Conservation (phyloP, 1,284 basidiomycete species). For the Microbotryomycetes sp. region DNA sequence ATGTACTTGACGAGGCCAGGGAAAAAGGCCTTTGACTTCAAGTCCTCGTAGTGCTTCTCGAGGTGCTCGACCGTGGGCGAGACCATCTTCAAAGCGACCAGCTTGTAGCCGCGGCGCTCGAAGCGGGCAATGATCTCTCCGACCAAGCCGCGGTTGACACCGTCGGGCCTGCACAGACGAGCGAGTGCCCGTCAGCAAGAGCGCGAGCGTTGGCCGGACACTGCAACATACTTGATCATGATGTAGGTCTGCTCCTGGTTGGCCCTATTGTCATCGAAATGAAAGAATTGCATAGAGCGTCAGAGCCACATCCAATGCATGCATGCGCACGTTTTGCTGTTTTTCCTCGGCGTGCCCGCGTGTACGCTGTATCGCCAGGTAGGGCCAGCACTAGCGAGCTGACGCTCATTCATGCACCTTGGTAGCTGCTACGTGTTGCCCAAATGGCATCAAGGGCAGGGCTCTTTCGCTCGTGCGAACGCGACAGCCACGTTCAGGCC, state of each 20-base stretch:
- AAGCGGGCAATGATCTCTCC: slow-evolving; percentile 69
- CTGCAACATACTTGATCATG: slow-evolving; percentile 46
- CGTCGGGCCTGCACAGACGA: slow-evolving; percentile 67
- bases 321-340: no score
- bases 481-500: no score
- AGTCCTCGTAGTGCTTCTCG: slow-evolving; percentile 89
- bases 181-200: slow-evolving; percentile 1
- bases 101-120: slow-evolving; percentile 92
- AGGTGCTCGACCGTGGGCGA: slow-evolving; percentile 54
- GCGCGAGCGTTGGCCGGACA: neutral
- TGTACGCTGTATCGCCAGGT: no score
- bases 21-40: slow-evolving; percentile 87
- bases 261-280: slow-evolving; percentile 11
- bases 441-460: no score
- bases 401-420: no score
- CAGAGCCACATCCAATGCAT: neutral
- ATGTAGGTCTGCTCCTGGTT: slow-evolving; percentile 47
- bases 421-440: no score
- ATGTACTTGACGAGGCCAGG: slow-evolving; percentile 80
- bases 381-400: no score
- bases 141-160: slow-evolving; percentile 85
- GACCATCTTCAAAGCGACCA: slow-evolving; percentile 58
- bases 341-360: no score
- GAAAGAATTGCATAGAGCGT: slow-evolving; percentile 1
- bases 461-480: no score